These are phyloP conservation scores for Crithidia brevicula DNA, from an alignment of 208 protist species.

Conservation along the genomic window DNA sequence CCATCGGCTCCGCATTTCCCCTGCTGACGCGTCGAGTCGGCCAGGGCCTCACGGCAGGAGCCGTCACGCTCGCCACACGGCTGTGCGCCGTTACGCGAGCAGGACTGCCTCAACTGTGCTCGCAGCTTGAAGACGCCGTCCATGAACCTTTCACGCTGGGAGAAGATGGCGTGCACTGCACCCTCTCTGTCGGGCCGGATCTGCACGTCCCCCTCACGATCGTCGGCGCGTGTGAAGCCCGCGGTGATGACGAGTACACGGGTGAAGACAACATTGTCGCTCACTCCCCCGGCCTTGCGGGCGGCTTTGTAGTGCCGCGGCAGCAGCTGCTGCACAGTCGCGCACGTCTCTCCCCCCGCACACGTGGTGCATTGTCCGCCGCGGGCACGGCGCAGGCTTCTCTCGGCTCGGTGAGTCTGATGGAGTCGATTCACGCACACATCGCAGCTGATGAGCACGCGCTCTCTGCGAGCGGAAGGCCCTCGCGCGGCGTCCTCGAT, in stretches of 20 bases:
- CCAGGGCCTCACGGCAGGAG: background rate
- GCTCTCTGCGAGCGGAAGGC: background rate
- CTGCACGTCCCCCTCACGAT: conserved; percentile 37
- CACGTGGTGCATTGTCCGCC: background rate
- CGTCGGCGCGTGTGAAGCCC: conserved; percentile 26
- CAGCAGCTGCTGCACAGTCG: conserved; percentile 41
- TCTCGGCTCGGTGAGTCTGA: conserved; percentile 56
- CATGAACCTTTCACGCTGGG: background rate
- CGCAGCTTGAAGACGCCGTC: conserved; percentile 12
- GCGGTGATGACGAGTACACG: background rate
- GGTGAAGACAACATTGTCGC: conserved; percentile 41
- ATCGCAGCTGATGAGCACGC: background rate
- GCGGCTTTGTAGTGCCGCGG: conserved; percentile 59
- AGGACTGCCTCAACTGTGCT: conserved; percentile 2
- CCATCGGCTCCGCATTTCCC: conserved; percentile 21
- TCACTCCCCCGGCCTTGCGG: conserved; percentile 76
- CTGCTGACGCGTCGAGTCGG: conserved; percentile 10
- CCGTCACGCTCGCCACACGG: conserved; percentile 4
- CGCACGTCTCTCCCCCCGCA: conserved; percentile 28
- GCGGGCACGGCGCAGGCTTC: conserved; percentile 10
- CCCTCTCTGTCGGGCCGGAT: conserved; percentile 18
- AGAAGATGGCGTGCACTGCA: conserved; percentile 27
- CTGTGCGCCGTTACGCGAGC: conserved; percentile 19
- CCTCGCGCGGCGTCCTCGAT: conserved; percentile 39
- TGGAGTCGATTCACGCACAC: conserved; percentile 50